These are phyloP conservation scores for Pseudogymnoascus sp. DNA, from an alignment of 2,329 filamentous ascomycete species.

Conservation along the genomic window DNA sequence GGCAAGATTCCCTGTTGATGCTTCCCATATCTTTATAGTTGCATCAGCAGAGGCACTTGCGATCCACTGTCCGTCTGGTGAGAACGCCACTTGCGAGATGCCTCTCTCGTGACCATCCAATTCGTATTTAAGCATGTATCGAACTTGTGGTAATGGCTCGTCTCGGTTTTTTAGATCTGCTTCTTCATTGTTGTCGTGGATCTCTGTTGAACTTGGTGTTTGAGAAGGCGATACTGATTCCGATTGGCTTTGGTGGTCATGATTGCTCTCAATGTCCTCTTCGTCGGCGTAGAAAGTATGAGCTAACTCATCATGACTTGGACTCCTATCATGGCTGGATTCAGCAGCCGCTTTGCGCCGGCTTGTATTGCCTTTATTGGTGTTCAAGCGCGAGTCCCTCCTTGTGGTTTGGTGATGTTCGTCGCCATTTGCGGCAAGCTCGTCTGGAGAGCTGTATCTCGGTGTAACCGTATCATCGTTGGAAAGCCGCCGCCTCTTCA, in stretches of 20 bases:
- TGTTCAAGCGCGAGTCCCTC: constrained; percentile 26
- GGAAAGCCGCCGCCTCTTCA: constrained; percentile 24
- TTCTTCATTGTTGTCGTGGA: not conserved
- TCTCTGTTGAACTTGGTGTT: constrained; percentile 9
- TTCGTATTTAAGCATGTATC: constrained; percentile 51
- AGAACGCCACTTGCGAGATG: constrained; percentile 81
- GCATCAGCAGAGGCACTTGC: constrained; percentile 85
- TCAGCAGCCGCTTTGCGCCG: not conserved
- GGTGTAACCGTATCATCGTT: constrained; percentile 34
- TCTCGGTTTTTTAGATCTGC: not conserved
- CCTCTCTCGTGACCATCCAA: constrained; percentile 70
- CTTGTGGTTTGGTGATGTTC: constrained; percentile 28
- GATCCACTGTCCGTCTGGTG: constrained; percentile 81
- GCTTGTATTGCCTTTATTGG: not conserved
- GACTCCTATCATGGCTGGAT: not conserved
- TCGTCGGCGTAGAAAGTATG: constrained; percentile 18
- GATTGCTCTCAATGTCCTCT: constrained; percentile 1
- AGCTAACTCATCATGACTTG: constrained; percentile 23
- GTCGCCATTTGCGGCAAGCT: constrained; percentile 23
- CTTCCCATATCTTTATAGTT: constrained; percentile 87
- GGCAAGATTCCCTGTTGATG: constrained; percentile 65
- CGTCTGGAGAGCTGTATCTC: constrained; percentile 39
- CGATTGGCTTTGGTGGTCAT: not conserved
- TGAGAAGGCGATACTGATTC: constrained; percentile 17
- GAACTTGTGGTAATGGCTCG: constrained; percentile 16